Evolutionary conservation across 2,329 filamentous ascomycete genomes (phyloP), one percentile per base, ranked within the genome.

Genomic region (Alternaria sp.): DNA sequence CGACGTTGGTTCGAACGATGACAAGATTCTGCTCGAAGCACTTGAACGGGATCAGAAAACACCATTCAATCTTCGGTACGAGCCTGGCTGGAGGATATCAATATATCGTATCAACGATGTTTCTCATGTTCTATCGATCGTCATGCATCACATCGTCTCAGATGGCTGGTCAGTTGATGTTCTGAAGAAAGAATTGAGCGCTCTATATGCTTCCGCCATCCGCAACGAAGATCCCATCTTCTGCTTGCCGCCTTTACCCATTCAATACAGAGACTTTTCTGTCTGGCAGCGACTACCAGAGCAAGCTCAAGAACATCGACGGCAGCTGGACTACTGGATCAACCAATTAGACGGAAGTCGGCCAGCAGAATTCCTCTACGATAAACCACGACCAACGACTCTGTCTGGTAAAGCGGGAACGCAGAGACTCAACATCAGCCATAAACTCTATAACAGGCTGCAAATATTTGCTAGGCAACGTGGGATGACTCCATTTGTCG

Each of bases 121-220:
- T 3, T 10, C 48, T 8, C 48, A 54, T 27, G 59, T 65, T 12
- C 28, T 64, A 1, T 64, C 61, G 3, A 52, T 64, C 18, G 58
- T 62, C 5, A 61, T 64, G 57, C 61, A 64, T 32, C 61, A 64
- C 11, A 58, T 64, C 16, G 32, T 61, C 12, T 64, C 58, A 5
- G 61, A 64, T 27, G 61, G 61, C 44, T 64, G 61, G 61, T 64
- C 61, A 3, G 2, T 54, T 3, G 58, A 64, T 20, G 38, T 64
- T 6, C 22, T 64, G 12, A 28, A 3, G 28, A 18, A 43, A 20
- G 50, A 55, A 38, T 14, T 60, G 20, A 22, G 28, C 14, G 4
- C 20, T 44, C 28, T 57, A 5, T 51, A 7, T 46, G 28, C 11
- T 28, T 38, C 11, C 2, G 28, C 28, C 9, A 30, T 30, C 28